Evolutionary conservation across 345 rosid genomes (phyloP), one percentile per base, ranked within the genome.

Genomic region (Eucalyptus polybractea): DNA sequence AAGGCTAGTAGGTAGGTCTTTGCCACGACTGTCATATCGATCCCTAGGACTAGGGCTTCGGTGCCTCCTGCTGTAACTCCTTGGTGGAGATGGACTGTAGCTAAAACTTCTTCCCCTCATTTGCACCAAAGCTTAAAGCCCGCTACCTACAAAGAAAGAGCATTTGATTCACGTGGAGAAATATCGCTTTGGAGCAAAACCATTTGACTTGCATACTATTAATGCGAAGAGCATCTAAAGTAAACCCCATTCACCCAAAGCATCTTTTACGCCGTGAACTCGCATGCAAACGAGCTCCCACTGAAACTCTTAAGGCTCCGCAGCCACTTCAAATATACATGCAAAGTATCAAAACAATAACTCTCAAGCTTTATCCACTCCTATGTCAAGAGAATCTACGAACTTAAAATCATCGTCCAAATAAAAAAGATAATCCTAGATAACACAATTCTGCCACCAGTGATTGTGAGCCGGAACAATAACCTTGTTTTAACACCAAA

Each of bases 1-100:
- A 50, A 97, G 98, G 93, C 99, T 96, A 11, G 98, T 94, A 6
- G 98, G 98, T 88, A 93, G 93, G 88, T 97, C 99, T 89, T 95
- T 94, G 87, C 91, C 89, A 65, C 93, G 94, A 45, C 93, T 91
- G n/a, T 95, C 92, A 90, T 93, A 92, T 31, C 90, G 93, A 89
- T 90, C 95, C 91, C 94, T 92, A 3, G 98, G 98, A 92, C 94
- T 97, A 86, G 98, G 96, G 92, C 96, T 97, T 67, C 92, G 90
- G 81, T 45, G 89, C 88, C 96, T 95, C 93, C 97, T 93, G 72
- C 95, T 91, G 90, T 93, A 94, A 67, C 90, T 91, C 95, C 98
- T 94, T 13, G 96, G 94, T 19, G 98, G 97, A 65, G 98, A 97
- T 60, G 98, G 99, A 89, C 99, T 96, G 94, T 96, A 96, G 92